Conservation (phyloP, 2,329 filamentous ascomycete species). For the Fusarium circinatum region DNA sequence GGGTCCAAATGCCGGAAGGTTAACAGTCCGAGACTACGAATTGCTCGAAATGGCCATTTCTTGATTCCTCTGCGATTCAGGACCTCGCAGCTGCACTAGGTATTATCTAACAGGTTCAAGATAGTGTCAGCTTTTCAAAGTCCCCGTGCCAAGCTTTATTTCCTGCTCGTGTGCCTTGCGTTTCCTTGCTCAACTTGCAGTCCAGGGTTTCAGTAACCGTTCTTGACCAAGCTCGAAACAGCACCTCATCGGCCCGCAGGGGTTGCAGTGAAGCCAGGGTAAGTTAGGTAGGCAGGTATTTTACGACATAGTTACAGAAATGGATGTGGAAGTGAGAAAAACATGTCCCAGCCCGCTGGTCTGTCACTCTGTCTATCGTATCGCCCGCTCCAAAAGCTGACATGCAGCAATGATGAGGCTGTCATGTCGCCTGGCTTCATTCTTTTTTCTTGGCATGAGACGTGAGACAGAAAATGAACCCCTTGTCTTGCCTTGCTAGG, state of each 20-base stretch:
- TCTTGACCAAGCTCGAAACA: conserved; percentile 19
- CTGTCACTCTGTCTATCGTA: not conserved
- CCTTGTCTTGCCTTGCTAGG: not conserved
- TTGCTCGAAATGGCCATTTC: not conserved
- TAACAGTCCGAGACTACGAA: conserved; percentile 6
- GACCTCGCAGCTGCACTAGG: not conserved
- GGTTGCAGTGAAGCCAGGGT: conserved; percentile 8
- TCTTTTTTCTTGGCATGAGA: conserved; percentile 9
- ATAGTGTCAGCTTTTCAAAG: not conserved
- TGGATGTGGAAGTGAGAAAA: not conserved
- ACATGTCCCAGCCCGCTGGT: not conserved
- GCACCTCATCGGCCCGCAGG: not conserved
- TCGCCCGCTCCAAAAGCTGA: conserved; percentile 4
- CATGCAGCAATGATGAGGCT: conserved; percentile 13
- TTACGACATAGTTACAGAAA: not conserved
- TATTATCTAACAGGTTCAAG: not conserved
- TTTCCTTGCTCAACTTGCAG: conserved; percentile 14
- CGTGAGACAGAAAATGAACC: not conserved
- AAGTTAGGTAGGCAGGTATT: not conserved
- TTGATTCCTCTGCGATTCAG: not conserved
- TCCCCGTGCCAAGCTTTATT: conserved; percentile 26
- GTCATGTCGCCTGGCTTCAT: not conserved
- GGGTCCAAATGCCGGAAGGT: conserved; percentile 4
- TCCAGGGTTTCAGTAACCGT: not conserved
- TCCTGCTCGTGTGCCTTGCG: conserved; percentile 3